Evolutionary conservation across 2,329 filamentous ascomycete genomes (phyloP).

Genomic region (Clonostachys sp.): DNA sequence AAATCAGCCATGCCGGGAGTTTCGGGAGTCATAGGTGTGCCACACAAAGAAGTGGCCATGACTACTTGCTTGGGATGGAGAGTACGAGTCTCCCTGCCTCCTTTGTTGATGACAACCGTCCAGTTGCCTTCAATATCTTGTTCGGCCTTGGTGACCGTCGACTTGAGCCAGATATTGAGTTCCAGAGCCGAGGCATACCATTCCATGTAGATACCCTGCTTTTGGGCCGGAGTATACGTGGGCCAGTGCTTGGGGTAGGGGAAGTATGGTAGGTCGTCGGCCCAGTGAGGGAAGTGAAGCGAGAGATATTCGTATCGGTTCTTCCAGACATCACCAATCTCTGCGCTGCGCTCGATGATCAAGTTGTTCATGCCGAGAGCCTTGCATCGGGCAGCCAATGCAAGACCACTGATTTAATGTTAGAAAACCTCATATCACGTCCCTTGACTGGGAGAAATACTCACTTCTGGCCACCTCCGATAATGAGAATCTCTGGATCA

Average conservation of each 20-base stretch:
- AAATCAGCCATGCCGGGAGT: slow-evolving; percentile 55
- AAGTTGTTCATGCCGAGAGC: slow-evolving; percentile 51
- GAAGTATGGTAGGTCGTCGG: slow-evolving; percentile 59
- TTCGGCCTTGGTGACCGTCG: neutral
- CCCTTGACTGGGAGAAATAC: neutral
- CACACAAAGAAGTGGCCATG: slow-evolving; percentile 64
- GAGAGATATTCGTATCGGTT: slow-evolving; percentile 60
- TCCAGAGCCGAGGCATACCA: slow-evolving; percentile 61
- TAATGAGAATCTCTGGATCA: slow-evolving; percentile 49
- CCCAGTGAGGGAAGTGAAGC: slow-evolving; percentile 63
- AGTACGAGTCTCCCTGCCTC: slow-evolving; percentile 18
- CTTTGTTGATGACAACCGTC: slow-evolving; percentile 39
- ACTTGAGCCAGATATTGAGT: slow-evolving; percentile 59
- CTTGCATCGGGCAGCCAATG: slow-evolving; percentile 49
- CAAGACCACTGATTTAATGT: neutral
- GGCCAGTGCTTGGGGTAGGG: slow-evolving; percentile 63
- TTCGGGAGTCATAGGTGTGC: slow-evolving; percentile 56
- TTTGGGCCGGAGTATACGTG: slow-evolving; percentile 68
- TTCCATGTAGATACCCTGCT: slow-evolving; percentile 65
- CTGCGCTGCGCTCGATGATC: slow-evolving; percentile 52
- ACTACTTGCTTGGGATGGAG: slow-evolving; percentile 60
- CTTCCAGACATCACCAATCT: slow-evolving; percentile 62
- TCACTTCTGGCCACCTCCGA: slow-evolving; percentile 32
- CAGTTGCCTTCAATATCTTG: slow-evolving; percentile 39
- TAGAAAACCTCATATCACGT: neutral